Evolutionary conservation across 177 flowering plant species (phyloP), one percentile per base, ranked within the genome.

Genomic region (Vitis hybrid): DNA sequence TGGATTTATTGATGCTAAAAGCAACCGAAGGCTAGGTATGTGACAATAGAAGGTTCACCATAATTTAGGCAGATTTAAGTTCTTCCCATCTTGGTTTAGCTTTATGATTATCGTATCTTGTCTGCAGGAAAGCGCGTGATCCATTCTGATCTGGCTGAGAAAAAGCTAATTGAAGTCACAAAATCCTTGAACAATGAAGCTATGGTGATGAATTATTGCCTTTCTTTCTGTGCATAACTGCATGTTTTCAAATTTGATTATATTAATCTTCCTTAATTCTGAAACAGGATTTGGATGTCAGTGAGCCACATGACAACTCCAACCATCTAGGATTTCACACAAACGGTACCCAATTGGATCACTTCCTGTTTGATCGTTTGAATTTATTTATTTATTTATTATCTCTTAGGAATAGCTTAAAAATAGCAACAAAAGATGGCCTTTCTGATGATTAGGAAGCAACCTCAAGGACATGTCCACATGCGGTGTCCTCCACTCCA

Each of bases 61-160:
- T 66, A 4, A 60, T 12, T 32, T 52, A 30, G 13, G 49, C 50
- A 13, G 11, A 30, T 30, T 30, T 30, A 30, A 30, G 32, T 30
- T 30, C 32, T 30, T 40, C 48, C 9, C 2, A 1, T 40, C 48
- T 40, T 6, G 48, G 48, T 40, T 40, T 40, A 40, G 48, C 48
- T 40, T 40, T 40, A 1, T 40, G 48, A 40, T 40, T 40, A 6
- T 40, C 9, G 48, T 40, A 8, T 40, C 48, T 40, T 40, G 9
- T 8, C 7, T 40, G 8, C 84, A 92, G 98, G 98, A 21, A 92
- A 86, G 79, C 94, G 93, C 16, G 97, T 94, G 73, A 82, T 94
- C 69, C 96, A 80, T 57, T 90, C 97, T 1, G 85, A 75, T 58
- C 14, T 74, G 52, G 79, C 97, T 50, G 77, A 82, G 77, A 84